Evolutionary conservation across 805 yeast genomes (phyloP), one percentile per base, ranked within the genome.

Genomic region (Myxozyma monticola): DNA sequence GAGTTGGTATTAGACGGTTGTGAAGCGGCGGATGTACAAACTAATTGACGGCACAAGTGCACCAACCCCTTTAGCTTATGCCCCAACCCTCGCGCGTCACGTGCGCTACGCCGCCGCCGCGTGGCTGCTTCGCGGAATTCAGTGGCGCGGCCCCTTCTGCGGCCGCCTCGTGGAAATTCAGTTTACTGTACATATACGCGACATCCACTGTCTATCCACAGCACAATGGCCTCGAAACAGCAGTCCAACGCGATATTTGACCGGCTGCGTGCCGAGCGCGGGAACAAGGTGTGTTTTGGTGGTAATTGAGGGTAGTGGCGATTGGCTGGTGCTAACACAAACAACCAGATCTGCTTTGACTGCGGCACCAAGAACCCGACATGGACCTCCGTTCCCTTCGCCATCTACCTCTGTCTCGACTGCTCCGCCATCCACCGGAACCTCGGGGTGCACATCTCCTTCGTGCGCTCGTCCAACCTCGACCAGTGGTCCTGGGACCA

Each of bases 371-470:
- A 86, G 66, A 90, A 90, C 68, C 98, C 99, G 31, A 88, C 98
- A 0, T 93, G 99, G 99, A 88, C 99, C 2, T 91, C 98, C 12
- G 89, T 91, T 48, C 96, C 98, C 12, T 91, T 88, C 69, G 99
- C 97, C 48, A 86, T 90, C 45, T 79, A 90, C 67, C 72, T 93
- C 51, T 93, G 99, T 73, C 76, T 90, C 54, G 96, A 93, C 68
- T 93, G 99, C 69, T 86, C 96, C 46, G 90, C 98, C 2, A 88
- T 85, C 45, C 99, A 93, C 73, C 81, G 99, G 69, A 89, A 89
- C 68, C 71, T 93, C 71, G 99, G 99, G 52, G 97, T 90, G 33
- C 99, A 93, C 68, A 84, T 93, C 63, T 81, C 97, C 33, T 93
- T 93, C 73, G 98, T 93, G 51, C 88, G 89, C 67, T 88, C 96